Conservation (phyloP, 1,284 basidiomycete genomes). For the Bjerkandera adusta region DNA sequence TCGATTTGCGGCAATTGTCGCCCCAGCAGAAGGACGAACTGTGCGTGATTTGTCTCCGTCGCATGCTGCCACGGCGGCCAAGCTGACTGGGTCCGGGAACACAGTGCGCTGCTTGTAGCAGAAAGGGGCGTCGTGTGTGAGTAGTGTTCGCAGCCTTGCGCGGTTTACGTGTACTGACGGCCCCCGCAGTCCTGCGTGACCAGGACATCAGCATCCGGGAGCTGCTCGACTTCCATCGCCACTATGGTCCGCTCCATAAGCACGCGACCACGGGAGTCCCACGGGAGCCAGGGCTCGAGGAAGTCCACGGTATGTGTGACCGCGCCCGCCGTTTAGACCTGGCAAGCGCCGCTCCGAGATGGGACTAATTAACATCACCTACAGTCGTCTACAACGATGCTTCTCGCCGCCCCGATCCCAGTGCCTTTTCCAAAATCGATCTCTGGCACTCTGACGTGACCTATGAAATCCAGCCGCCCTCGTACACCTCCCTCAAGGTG, state of each 20-base stretch:
- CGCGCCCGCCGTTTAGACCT: not conserved
- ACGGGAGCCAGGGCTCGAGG: slow-evolving; percentile 67
- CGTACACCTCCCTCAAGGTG: slow-evolving; percentile 67
- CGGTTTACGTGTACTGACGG: slow-evolving; percentile 16
- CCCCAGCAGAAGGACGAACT: slow-evolving; percentile 66
- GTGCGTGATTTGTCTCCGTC: slow-evolving; percentile 31
- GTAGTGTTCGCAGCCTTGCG: slow-evolving; percentile 23
- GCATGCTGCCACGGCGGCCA: not conserved
- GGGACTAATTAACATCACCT: slow-evolving; percentile 9
- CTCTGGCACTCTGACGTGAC: slow-evolving; percentile 84
- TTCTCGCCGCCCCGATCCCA: slow-evolving; percentile 65
- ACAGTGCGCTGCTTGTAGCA: slow-evolving; percentile 62
- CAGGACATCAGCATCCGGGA: slow-evolving; percentile 69
- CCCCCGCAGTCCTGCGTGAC: slow-evolving; percentile 59
- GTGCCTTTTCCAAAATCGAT: slow-evolving; percentile 72
- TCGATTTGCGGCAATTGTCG: slow-evolving; percentile 61
- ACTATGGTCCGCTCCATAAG: slow-evolving; percentile 80
- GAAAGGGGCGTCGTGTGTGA: slow-evolving; percentile 70
- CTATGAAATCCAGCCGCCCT: slow-evolving; percentile 76
- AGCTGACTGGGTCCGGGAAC: slow-evolving; percentile 11
- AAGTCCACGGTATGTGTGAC: slow-evolving; percentile 67
- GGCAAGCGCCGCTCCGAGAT: slow-evolving; percentile 4
- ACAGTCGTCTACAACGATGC: slow-evolving; percentile 70
- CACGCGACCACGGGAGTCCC: slow-evolving; percentile 82
- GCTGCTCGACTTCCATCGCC: slow-evolving; percentile 68